These are phyloP conservation scores for Globisporangium takayamanum DNA, from an alignment of 352 stramenopile genomes.

Conservation along the genomic window DNA sequence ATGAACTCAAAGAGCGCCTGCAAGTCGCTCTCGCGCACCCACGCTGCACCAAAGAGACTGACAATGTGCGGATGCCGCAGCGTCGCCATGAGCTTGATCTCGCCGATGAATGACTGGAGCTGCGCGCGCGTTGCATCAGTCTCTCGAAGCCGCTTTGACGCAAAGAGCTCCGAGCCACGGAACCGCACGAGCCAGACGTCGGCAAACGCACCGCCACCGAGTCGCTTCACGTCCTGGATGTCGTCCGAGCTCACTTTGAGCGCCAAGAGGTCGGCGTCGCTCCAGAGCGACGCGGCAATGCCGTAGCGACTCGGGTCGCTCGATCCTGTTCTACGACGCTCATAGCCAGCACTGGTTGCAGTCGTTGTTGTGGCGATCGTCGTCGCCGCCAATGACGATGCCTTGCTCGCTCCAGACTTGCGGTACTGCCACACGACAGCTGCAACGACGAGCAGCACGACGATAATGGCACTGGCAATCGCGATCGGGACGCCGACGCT, in stretches of 20 bases:
- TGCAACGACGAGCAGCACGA: background rate
- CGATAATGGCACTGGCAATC: too few relatives aligned
- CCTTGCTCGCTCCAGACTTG: background rate
- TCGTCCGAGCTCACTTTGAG: too few relatives aligned
- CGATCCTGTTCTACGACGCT: background rate
- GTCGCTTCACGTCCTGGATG: too few relatives aligned
- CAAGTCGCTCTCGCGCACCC: slow-evolving; percentile 36
- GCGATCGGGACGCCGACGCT: too few relatives aligned
- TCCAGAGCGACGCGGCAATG: too few relatives aligned
- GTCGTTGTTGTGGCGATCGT: too few relatives aligned
- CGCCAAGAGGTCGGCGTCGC: too few relatives aligned
- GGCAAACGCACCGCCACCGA: too few relatives aligned
- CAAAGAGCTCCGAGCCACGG: slow-evolving; percentile 22
- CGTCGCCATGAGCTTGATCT: slow-evolving; percentile 42
- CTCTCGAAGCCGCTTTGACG: slow-evolving; percentile 11
- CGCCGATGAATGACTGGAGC: slow-evolving; percentile 36
- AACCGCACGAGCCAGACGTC: slow-evolving; percentile 39
- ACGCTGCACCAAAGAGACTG: slow-evolving; percentile 32
- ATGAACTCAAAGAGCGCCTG: slow-evolving; percentile 65
- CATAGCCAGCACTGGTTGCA: background rate
- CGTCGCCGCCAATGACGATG: background rate
- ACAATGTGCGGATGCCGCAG: slow-evolving; percentile 45
- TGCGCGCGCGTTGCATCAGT: slow-evolving; percentile 11
- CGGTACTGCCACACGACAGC: background rate
- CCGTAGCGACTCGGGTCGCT: background rate